phyloP scores from a whole-genome alignment of 345 rosid species.

The Salix arbutifolia region DNA sequence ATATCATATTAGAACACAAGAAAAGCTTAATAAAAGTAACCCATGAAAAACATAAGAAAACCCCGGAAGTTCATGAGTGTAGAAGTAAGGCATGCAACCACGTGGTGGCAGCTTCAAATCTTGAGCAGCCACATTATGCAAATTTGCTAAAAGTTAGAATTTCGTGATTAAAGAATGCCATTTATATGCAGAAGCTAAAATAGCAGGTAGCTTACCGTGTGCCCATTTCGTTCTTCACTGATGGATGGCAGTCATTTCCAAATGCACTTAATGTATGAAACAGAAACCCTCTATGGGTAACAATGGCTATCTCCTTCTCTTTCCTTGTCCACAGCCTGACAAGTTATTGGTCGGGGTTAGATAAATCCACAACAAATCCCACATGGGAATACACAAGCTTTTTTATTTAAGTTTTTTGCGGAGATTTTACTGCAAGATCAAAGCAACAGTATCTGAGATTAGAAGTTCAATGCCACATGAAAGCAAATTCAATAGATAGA shows the following conservation, averaged over 20 bases:
- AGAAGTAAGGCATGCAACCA: neutral
- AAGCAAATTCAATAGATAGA: neutral
- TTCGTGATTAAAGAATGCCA: neutral
- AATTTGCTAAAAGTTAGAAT: neutral
- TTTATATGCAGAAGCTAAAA: neutral
- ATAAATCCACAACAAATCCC: neutral
- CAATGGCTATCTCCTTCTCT: conserved; percentile 96
- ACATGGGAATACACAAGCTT: neutral
- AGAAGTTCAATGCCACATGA: neutral
- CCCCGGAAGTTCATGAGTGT: neutral
- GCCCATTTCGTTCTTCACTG: conserved; percentile 69
- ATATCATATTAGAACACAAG: neutral
- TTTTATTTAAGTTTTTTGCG: neutral
- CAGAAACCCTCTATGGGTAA: conserved; percentile 94
- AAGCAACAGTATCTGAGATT: neutral
- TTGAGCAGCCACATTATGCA: neutral
- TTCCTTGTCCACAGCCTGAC: conserved; percentile 92
- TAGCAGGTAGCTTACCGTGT: conserved; percentile 49
- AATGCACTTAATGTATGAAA: conserved; percentile 61
- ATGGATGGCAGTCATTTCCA: conserved; percentile 77
- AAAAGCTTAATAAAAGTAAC: neutral
- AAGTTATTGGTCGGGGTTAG: conserved; percentile 3
- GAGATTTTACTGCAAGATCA: neutral
- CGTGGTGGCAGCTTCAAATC: neutral
- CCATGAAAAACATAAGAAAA: neutral